Conservation (phyloP, 1,139 yeast genomes). For the Saccharomyces hybrid region DNA sequence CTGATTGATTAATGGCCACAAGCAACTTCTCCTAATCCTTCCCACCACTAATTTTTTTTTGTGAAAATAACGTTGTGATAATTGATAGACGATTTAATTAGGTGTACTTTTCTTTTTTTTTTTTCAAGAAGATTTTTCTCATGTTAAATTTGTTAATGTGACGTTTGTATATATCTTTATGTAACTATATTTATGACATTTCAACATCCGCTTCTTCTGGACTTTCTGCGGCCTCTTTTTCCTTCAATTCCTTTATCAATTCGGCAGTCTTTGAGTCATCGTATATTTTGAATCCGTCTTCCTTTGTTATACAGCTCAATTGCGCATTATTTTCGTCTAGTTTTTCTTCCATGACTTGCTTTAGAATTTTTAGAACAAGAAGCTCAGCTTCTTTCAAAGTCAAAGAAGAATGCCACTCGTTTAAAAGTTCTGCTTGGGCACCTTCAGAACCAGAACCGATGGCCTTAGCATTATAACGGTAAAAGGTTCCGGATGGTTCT, state of each 20-base stretch:
- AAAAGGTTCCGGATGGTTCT: conserved; percentile 98
- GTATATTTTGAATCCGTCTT: conserved; percentile 80
- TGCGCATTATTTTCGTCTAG: conserved; percentile 93
- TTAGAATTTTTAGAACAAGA: conserved; percentile 78
- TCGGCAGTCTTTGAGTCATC: conserved; percentile 75
- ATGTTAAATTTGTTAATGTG: not conserved
- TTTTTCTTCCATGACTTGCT: conserved; percentile 99
- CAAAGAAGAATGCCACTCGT: conserved; percentile 89
- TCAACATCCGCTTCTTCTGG: conserved; percentile 29
- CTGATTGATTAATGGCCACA: conserved; percentile 27
- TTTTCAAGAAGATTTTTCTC: not conserved
- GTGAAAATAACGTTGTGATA: not conserved
- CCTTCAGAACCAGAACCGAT: conserved; percentile 99
- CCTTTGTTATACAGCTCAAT: conserved; percentile 84
- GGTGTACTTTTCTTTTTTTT: not conserved
- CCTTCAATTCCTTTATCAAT: conserved; percentile 68
- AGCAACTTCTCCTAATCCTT: not conserved
- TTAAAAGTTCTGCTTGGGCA: conserved; percentile 95
- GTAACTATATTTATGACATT: conserved; percentile 20
- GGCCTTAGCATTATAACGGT: conserved; percentile 96
- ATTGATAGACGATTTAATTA: not conserved
- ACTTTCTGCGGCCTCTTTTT: conserved; percentile 51
- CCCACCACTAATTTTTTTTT: not conserved
- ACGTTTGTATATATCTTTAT: conserved; percentile 7
- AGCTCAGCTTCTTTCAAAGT: conserved; percentile 93